Conservation (phyloP, 2,329 filamentous ascomycete species). For the Aspergillus alliaceus region DNA sequence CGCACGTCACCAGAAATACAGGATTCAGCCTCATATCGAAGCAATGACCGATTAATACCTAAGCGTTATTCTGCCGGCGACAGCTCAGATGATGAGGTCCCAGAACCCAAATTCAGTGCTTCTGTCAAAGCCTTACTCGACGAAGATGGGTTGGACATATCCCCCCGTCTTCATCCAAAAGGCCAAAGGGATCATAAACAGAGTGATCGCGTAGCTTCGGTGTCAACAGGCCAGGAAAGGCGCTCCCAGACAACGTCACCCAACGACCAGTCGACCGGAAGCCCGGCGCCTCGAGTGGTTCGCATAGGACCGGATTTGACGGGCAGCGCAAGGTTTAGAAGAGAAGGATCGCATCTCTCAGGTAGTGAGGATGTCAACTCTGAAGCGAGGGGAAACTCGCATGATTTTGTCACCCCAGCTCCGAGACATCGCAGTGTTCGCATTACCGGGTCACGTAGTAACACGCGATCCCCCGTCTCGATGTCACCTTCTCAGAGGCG, state of each 20-base stretch:
- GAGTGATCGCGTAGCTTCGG: slow-evolving; percentile 26
- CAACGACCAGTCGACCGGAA: slow-evolving; percentile 39
- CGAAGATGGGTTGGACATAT: slow-evolving; percentile 51
- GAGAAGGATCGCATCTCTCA: slow-evolving; percentile 41
- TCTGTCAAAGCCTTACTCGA: slow-evolving; percentile 81
- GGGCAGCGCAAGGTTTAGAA: slow-evolving; percentile 29
- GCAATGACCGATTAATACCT: slow-evolving; percentile 21
- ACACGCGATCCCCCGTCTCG: slow-evolving; percentile 42
- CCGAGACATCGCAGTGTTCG: slow-evolving; percentile 46
- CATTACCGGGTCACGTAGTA: slow-evolving; percentile 42
- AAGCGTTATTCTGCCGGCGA: slow-evolving; percentile 60
- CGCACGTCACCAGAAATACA: slow-evolving; percentile 32
- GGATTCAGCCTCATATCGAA: slow-evolving; percentile 15
- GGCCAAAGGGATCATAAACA: slow-evolving; percentile 21
- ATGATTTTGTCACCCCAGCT: slow-evolving; percentile 48
- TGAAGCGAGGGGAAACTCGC: slow-evolving; percentile 24
- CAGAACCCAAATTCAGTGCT: slow-evolving; percentile 87
- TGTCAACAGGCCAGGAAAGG: slow-evolving; percentile 30
- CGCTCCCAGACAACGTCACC: slow-evolving; percentile 39
- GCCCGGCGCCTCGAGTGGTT: slow-evolving; percentile 43
- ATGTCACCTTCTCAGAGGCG: slow-evolving; percentile 36
- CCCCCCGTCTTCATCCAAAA: slow-evolving; percentile 42
- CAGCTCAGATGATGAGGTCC: slow-evolving; percentile 92
- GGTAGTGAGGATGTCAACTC: slow-evolving; percentile 33
- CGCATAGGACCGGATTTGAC: slow-evolving; percentile 37